These are phyloP conservation scores for Cercospora janseana DNA, from an alignment of 2,329 filamentous ascomycete genomes.

Conservation along the genomic window DNA sequence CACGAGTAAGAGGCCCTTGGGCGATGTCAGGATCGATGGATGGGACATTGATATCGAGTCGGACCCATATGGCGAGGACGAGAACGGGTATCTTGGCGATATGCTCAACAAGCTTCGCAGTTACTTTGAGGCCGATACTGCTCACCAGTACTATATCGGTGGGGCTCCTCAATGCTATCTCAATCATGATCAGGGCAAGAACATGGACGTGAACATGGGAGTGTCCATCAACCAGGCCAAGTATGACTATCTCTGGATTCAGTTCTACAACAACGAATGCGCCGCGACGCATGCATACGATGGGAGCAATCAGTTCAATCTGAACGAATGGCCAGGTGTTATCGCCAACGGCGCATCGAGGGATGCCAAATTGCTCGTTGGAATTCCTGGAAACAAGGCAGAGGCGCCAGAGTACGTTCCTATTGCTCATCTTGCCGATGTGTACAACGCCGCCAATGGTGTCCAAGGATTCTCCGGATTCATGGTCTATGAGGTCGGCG, in stretches of 20 bases:
- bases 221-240: slow-evolving; percentile 35
- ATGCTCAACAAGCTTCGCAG: slow-evolving; percentile 33
- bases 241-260: slow-evolving; percentile 44
- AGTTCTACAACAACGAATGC: slow-evolving; percentile 44
- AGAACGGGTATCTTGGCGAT: slow-evolving; percentile 41
- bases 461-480: slow-evolving; percentile 52
- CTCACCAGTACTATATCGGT: slow-evolving; percentile 46
- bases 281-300: slow-evolving; percentile 20
- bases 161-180: slow-evolving; percentile 46
- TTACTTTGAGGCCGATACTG: slow-evolving; percentile 40
- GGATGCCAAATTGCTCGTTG: slow-evolving; percentile 53
- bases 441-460: slow-evolving; percentile 44
- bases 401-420: slow-evolving; percentile 45
- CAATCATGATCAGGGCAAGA: slow-evolving; percentile 18
- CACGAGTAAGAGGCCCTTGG: slow-evolving; percentile 17
- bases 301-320: slow-evolving; percentile 44
- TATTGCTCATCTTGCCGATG: slow-evolving; percentile 42
- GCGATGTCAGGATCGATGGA: slow-evolving; percentile 48
- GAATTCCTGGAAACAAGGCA: slow-evolving; percentile 39
- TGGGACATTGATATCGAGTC: slow-evolving; percentile 52
- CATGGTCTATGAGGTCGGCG: slow-evolving; percentile 57
- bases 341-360: slow-evolving; percentile 22
- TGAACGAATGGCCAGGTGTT: slow-evolving; percentile 33
- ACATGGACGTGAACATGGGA: slow-evolving; percentile 41
- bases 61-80: slow-evolving; percentile 18